Base-by-base conservation (phyloP, 2,329 filamentous ascomycete genomes). In the Verticillium longisporum region DNA sequence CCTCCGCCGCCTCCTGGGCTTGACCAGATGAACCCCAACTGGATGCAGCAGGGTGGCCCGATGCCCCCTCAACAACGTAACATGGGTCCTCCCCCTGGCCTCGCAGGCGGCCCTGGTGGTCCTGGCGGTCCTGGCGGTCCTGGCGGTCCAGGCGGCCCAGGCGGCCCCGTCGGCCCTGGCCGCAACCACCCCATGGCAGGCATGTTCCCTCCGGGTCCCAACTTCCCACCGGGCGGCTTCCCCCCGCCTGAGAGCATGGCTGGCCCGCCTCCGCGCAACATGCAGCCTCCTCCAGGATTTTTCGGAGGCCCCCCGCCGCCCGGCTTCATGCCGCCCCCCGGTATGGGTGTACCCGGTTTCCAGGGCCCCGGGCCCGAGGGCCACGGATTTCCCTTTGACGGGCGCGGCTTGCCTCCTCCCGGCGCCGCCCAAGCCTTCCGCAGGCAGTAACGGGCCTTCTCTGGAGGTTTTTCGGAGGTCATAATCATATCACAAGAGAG, bases 1-100 rank as follows among this genome's bases (percentile, higher is more conserved):
- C 84, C 83, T n/a, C 83, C 81, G 5, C 82, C 80, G 1, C 82
- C 81, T 18, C 83, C 84, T 2, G 85, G 86, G 7, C 73, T 88
- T 45, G 85, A 87, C 55, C 82, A 84, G 67, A 82, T 88, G 74
- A 82, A 81, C 18, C 83, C 80, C 18, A 80, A 74, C 61, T 85
- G 82, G 77, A 79, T 85, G 75, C 57, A 59, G 18, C 54, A 32
- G 13, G 54, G 54, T 15, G 74, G 71, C 57, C 72, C 71, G 58
- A 77, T 74, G 26, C 76, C 76, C 60, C 71, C 66, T 55, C 74
- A 75, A 62, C 74, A 68, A 37, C 66, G 69, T 62, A 65, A 68
- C 34, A 86, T 87, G 77, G 83, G 85, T 37, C 83, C 84, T 31
- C 85, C 85, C n/a, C 85, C 84, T 4, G 85, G 85, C 15, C 77